Evolutionary conservation across 495 filamentous ascomycete species (phyloP), one percentile per base, ranked within the genome.

Genomic region (Penicillium arizonense): DNA sequence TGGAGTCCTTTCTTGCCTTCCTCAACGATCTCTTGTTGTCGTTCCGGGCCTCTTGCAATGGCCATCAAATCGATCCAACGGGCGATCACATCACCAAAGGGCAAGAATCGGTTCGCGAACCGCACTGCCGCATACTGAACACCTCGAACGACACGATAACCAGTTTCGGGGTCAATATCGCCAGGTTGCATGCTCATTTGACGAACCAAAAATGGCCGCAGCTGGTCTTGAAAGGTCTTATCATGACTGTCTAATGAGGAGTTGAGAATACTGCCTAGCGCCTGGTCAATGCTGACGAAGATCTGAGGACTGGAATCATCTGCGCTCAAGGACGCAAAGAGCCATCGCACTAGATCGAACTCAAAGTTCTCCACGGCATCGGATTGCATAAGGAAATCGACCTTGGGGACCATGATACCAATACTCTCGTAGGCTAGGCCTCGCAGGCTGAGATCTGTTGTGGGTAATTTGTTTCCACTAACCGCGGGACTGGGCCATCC

Each of bases 11-110:
- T 91, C 51, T 82, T 87, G 3, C 89, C 94, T 70, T 98, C 93
- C 65, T 97, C 94, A 0, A 89, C 67, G 0, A 96, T 83, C 61
- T 97, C 93, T 36, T 86, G 86, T 42, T 87, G 80, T 60, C 90
- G 85, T 4, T 75, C 71, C 9, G 68, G 62, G 1, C 79, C 79
- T 16, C 77, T 77, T 33, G 86, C 82, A 37, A 95, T 68, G 36
- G 91, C 91, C 54, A 96, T 77, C 28, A 97, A 75, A 69, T 96
- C 81, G 42, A 95, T 87, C 90, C 90, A 97, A 39, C 93, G 82
- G 35, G 87, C 94, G 18, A 83, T 76, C 11, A 90, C 77, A 61
- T 95, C 90, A 33, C 71, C 76, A 55, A 87, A 97, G 2, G 86
- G 84, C 10, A 98, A 75, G 59, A 90, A 96, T n/a, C 87, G 78